Conservation (phyloP, 768 basidiomycete species). For the Ramaria sp. region DNA sequence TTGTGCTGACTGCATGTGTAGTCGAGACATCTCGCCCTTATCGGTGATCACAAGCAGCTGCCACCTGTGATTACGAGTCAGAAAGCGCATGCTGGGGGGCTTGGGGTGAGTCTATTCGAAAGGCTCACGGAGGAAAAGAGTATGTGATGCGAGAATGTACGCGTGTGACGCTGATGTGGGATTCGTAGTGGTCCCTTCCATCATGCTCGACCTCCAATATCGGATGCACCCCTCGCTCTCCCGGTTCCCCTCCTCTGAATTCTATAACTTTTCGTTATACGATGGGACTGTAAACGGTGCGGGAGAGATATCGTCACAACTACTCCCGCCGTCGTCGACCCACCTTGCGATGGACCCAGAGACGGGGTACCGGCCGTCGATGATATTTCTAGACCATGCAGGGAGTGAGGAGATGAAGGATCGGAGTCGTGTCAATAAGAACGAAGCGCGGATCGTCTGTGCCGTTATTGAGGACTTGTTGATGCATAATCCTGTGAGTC, state of each 20-base stretch:
- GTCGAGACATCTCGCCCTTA: slow-evolving; percentile 76
- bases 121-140: slow-evolving; percentile 74
- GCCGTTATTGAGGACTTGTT: slow-evolving; percentile 77
- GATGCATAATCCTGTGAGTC: slow-evolving; percentile 54
- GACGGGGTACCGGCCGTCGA: slow-evolving; percentile 38
- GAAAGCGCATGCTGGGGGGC: slow-evolving; percentile 60
- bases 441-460: slow-evolving; percentile 69
- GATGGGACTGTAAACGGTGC: slow-evolving; percentile 47
- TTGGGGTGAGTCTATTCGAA: slow-evolving; percentile 81
- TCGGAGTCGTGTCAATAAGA: slow-evolving; percentile 65
- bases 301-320: slow-evolving; percentile 33
- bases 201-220: slow-evolving; percentile 93
- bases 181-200: slow-evolving; percentile 60
- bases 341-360: slow-evolving; percentile 30
- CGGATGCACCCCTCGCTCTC: slow-evolving; percentile 93
- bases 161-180: neutral
- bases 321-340: slow-evolving; percentile 52
- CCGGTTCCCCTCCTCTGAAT: slow-evolving; percentile 72
- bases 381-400: slow-evolving; percentile 76
- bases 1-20: too few species aligned
- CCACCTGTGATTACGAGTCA: slow-evolving; percentile 78
- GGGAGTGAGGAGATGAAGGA: slow-evolving; percentile 57
- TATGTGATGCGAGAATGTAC: slow-evolving; percentile 26
- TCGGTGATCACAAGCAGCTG: slow-evolving; percentile 96
- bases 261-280: slow-evolving; percentile 59